A percentile compares a stretch with the other conserved stretches of the same genome.
phyloP scores from a whole-genome alignment of 176 grass and related monocot genomes.

The Oryza nivara region DNA sequence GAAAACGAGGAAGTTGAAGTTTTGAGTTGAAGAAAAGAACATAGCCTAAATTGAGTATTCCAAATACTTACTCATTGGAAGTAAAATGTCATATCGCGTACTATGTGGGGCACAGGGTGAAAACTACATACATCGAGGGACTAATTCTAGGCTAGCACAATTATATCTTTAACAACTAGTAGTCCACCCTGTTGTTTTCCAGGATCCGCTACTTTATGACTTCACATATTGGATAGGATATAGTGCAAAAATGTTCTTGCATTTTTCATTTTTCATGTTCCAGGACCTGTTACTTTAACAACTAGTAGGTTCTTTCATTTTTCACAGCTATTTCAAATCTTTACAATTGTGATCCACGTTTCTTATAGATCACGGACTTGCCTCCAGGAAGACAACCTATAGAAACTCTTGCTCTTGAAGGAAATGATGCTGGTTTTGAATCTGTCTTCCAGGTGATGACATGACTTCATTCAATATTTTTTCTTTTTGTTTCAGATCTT shows the following conservation, averaged over 20 bases:
- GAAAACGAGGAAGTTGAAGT: no score
- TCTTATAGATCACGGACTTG: constrained; percentile 82
- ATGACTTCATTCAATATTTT: constrained; percentile 20
- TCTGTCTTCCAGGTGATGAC: constrained; percentile 77
- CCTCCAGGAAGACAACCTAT: constrained; percentile 85
- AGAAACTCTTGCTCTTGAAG: constrained; percentile 86
- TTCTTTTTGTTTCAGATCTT: constrained; percentile 22
- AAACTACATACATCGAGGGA: not conserved
- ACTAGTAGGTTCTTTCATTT: not conserved
- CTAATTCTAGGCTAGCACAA: constrained; percentile 22
- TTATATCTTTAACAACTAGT: constrained; percentile 25
- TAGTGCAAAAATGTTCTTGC: constrained; percentile 29
- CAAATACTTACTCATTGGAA: constrained; percentile 33
- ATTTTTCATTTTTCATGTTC: not conserved
- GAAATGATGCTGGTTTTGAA: constrained; percentile 80
- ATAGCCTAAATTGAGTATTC: not conserved
- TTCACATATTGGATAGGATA: constrained; percentile 23
- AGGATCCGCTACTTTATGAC: constrained; percentile 14
- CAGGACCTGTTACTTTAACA: no score
- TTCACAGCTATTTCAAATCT: constrained; percentile 24
- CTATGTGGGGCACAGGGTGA: constrained; percentile 12
- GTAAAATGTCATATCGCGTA: not conserved
- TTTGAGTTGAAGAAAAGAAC: no score
- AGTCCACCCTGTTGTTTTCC: not conserved
- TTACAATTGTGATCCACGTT: constrained; percentile 21